Evolutionary conservation across 805 yeast genomes (phyloP), one percentile per base, ranked within the genome.

Genomic region (Ogataea pilisensis): DNA sequence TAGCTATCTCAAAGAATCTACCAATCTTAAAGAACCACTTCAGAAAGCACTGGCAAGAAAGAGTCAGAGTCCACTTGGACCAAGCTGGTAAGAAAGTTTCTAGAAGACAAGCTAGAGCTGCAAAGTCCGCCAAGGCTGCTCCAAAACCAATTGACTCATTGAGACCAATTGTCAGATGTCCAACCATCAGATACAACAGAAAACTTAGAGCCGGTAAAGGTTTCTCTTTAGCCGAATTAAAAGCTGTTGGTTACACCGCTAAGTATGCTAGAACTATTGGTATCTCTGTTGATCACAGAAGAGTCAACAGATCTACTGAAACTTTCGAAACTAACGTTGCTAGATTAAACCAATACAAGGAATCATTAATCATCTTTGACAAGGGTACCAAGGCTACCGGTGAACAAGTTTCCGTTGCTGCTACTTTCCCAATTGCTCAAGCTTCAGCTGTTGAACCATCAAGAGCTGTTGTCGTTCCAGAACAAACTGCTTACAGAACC

Each of bases 31-130:
- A 87, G 85, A 91, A 91, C 85, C 99, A 93, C 82, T 91, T 91
- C 95, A 85, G 97, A 82, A 91, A 91, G 87, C 91, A 91, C 95
- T 93, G 99, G 99, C 98, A 93, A 80, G 95, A 88, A 76, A 87
- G 98, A 70, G 99, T 93, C 82, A 87, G 80, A 73, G 96, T 88
- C 66, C 99, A 95, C 89, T 85, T 93, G 71, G 97, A 93, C 91
- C 99, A 93, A 82, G 96, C 99, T 69, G 99, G 99, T 73, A 89
- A 91, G 84, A 93, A 93, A 84, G 89, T 76, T 67, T 82, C 95
- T 57, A 89, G 99, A 84, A 85, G 99, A 79, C 78, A 76, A 59
- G 85, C 96, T 59, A 88, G 99, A 78, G 84, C 86, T 69, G 65
- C 83, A 64, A 90, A 85, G 80, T 95, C 96, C 63, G 96, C 96